Evolutionary conservation across 768 basidiomycete genomes (phyloP).

Genomic region (Mycena rebaudengoi): DNA sequence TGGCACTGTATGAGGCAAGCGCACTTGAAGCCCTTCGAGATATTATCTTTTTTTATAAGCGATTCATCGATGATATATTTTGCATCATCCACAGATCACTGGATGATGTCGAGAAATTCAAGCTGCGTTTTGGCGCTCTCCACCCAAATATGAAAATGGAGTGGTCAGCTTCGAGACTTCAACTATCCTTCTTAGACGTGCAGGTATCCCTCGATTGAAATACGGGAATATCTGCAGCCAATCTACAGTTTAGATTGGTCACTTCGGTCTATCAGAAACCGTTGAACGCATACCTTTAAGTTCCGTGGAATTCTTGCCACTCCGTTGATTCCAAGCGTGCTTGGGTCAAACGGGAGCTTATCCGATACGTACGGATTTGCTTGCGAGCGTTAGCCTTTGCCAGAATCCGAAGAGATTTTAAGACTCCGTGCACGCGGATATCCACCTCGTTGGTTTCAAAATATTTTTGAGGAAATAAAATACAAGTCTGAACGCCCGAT

Average conservation of each 20-base stretch:
- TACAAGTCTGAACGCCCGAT: not conserved
- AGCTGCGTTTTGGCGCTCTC: not conserved
- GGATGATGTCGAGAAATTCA: not conserved
- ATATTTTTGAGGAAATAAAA: not conserved
- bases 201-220: not conserved
- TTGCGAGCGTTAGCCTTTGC: not conserved
- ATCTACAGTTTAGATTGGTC: not conserved
- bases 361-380: not conserved
- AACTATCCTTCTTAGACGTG: not conserved
- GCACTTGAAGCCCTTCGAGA: too few species aligned
- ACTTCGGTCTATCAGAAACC: not conserved
- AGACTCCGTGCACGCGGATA: not conserved
- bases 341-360: not conserved
- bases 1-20: too few species aligned
- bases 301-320: not conserved
- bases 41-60: too few species aligned
- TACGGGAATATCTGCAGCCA: not conserved
- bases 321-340: not conserved
- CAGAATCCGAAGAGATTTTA: not conserved
- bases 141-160: not conserved
- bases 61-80: too few species aligned
- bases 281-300: not conserved
- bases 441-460: not conserved
- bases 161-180: not conserved
- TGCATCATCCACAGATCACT: too few species aligned